Base-by-base conservation (phyloP, 495 filamentous ascomycete species). In the Jackrogersella minutella region DNA sequence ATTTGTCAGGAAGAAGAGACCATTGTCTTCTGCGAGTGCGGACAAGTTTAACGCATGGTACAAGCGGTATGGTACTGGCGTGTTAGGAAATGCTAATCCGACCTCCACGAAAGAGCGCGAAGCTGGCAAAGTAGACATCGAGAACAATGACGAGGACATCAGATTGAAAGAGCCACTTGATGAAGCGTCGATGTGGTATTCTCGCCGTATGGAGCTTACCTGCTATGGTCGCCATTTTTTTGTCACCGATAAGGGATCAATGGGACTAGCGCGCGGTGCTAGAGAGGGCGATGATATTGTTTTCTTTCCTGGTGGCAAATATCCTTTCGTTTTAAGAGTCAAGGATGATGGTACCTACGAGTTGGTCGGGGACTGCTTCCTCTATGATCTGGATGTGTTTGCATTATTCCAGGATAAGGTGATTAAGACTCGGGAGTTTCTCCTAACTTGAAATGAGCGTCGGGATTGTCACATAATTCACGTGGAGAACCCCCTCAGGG, bases 351-450 rank as follows among this genome's bases (percentile, higher is more conserved):
- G 28, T 9, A 66, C 63, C 7, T 53, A 55, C 49, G 50, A 66
- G 17, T 17, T 66, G 14, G 26, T 66, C 4, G 63, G 63, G 9
- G 63, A 60, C 19, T 66, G 63, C 13, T 66, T 66, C 43, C 40
- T 66, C 5, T 60, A 66, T 4, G 63, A 66, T 26, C 9, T 66
- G 2, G 63, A 66, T 22, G 63, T 66, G 22, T 66, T 66, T 22
- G 31, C 47, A 19, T 31, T 66, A 8, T 41, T 54, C 5, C 49
- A 59, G 5, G 46, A 51, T 34, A 10, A 43, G 26, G 9, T 11
- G 5, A 19, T 21, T 4, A 44, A 17, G 5, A 58, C 61, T 19
- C 41, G 9, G 26, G 34, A 64, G 36, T 64, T 58, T 26, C 40
- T 52, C 30, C 43, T 64, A 0, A 9, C 14, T 37, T 64, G 24